These are phyloP conservation scores for Ziziphus jujuba DNA, from an alignment of 306 rosid species.

Conservation along the genomic window DNA sequence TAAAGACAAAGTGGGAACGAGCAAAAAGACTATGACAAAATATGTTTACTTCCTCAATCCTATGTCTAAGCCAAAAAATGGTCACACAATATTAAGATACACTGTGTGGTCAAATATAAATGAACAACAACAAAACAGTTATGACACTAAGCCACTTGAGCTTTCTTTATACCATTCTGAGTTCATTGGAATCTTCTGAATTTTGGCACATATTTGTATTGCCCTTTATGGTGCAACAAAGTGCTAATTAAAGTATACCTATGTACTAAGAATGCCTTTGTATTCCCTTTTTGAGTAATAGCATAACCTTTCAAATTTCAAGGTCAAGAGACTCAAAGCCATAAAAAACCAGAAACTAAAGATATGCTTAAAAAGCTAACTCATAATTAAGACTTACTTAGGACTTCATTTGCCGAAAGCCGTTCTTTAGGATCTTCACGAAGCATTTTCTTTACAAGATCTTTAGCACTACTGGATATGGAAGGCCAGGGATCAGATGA, in stretches of 20 bases:
- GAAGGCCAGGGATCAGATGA: slow-evolving; percentile 94
- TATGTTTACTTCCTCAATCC: slow-evolving; percentile 13
- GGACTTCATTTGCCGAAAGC: slow-evolving; percentile 72
- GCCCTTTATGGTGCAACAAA: neutral
- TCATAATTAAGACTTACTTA: slow-evolving; percentile 54
- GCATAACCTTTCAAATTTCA: too few relatives aligned
- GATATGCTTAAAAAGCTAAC: neutral
- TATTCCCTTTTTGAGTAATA: neutral
- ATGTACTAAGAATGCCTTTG: neutral
- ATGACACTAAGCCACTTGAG: too few relatives aligned
- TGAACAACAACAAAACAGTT: too few relatives aligned
- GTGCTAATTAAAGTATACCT: neutral
- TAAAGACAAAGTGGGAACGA: neutral
- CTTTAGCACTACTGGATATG: slow-evolving; percentile 82
- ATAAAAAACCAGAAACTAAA: too few relatives aligned
- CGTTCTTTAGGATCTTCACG: slow-evolving; percentile 72
- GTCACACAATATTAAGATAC: neutral
- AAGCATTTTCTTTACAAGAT: slow-evolving; percentile 86
- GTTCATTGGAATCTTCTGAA: too few relatives aligned
- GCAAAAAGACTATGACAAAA: neutral
- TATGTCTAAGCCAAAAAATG: slow-evolving; percentile 10
- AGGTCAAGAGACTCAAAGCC: too few relatives aligned
- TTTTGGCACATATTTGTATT: neutral
- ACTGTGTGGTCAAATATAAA: too few relatives aligned
- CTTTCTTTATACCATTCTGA: too few relatives aligned